Conservation (phyloP, 169 alveolate species). For the Babesia ovata region DNA sequence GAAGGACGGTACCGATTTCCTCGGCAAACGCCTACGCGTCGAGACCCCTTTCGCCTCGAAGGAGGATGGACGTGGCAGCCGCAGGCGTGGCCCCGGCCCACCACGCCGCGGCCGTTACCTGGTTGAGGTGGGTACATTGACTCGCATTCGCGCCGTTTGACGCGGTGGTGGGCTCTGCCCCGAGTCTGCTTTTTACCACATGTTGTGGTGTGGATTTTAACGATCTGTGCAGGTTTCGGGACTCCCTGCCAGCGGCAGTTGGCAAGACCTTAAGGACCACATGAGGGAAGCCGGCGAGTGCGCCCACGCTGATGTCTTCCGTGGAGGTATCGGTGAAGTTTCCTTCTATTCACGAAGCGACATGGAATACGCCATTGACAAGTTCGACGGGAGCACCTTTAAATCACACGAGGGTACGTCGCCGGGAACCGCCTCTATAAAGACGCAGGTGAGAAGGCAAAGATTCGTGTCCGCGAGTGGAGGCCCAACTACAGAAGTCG, state of each 20-base stretch:
- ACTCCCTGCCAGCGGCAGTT: constrained; percentile 79
- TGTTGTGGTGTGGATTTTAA: not conserved
- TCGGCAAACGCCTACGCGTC: constrained; percentile 80
- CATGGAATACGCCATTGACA: constrained; percentile 85
- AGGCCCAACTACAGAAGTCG: constrained; percentile 55
- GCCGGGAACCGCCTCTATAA: not conserved
- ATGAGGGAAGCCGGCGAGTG: constrained; percentile 88
- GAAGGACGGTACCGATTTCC: constrained; percentile 79
- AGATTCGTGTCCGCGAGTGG: constrained; percentile 80
- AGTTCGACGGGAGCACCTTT: constrained; percentile 82
- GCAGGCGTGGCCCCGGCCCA: constrained; percentile 67
- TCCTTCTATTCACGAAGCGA: constrained; percentile 81
- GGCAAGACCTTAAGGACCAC: constrained; percentile 90
- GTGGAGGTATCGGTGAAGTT: constrained; percentile 87
- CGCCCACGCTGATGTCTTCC: constrained; percentile 88
- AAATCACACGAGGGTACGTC: constrained; percentile 79
- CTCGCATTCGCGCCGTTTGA: not conserved
- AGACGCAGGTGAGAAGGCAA: constrained; percentile 76
- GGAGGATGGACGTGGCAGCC: constrained; percentile 52
- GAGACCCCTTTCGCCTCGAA: constrained; percentile 79
- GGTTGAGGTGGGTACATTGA: constrained; percentile 46
- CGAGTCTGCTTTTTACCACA: not conserved
- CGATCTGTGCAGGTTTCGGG: constrained; percentile 72
- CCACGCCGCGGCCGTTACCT: constrained; percentile 59
- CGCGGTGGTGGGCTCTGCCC: too few relatives aligned